A percentile compares a stretch with the other conserved stretches of the same genome.
Evolutionary conservation across 768 basidiomycete genomes (phyloP).

Genomic region (Antrodiella citrinella): DNA sequence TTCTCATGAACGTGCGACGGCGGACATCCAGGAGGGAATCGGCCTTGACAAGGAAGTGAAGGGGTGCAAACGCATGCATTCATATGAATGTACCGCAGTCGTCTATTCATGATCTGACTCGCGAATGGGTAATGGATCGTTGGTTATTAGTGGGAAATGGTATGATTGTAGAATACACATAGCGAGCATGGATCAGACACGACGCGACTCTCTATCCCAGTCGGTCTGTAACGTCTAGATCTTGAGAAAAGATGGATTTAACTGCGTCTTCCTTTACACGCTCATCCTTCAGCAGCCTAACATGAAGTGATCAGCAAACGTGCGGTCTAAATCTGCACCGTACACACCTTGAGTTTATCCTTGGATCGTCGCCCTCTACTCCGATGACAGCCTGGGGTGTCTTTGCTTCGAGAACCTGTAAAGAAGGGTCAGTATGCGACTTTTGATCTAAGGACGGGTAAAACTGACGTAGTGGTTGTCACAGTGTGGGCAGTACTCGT

Average conservation of each 20-base stretch:
- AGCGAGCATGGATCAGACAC: not conserved
- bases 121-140: not conserved
- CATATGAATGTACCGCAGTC: too few relatives aligned
- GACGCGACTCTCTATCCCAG: slow-evolving; percentile 21
- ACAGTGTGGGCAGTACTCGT: slow-evolving; percentile 97
- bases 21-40: not conserved
- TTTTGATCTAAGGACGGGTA: not conserved
- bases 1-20: not conserved
- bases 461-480: slow-evolving; percentile 91
- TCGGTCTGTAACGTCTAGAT: slow-evolving; percentile 39
- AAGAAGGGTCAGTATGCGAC: not conserved
- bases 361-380: slow-evolving; percentile 86
- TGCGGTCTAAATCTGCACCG: not conserved
- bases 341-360: slow-evolving; percentile 76
- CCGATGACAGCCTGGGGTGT: slow-evolving; percentile 78
- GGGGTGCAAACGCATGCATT: too few relatives aligned
- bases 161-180: not conserved
- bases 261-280: slow-evolving; percentile 49
- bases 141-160: not conserved
- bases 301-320: not conserved
- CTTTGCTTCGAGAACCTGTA: slow-evolving; percentile 87
- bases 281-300: slow-evolving; percentile 81
- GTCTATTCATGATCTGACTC: too few relatives aligned
- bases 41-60: too few relatives aligned
- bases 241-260: slow-evolving; percentile 41